A percentile compares a stretch with the other conserved stretches of the same genome.
phyloP scores from a whole-genome alignment of 306 rosid species.

The Albizia julibrissin region DNA sequence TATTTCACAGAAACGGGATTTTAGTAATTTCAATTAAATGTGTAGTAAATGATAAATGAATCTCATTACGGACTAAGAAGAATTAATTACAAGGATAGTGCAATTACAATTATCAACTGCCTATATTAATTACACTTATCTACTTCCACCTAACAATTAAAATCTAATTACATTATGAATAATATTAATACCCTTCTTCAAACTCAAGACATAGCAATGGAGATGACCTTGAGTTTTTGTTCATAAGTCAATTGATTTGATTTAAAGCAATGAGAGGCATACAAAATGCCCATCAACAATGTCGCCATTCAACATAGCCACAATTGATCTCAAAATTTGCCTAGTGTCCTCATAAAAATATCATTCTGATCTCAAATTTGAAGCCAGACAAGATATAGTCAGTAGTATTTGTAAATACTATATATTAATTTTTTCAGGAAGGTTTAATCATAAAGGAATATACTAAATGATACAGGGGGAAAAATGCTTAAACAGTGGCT shows the following conservation, averaged over 20 bases:
- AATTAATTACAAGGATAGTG: background rate
- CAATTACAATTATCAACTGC: background rate
- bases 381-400: too few relatives aligned
- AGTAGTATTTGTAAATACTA: too few relatives aligned
- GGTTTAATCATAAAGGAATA: background rate
- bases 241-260: background rate
- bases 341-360: background rate
- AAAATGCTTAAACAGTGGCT: background rate
- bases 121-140: background rate
- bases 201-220: background rate
- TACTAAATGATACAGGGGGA: background rate
- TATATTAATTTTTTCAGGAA: too few relatives aligned
- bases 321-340: background rate
- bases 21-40: background rate
- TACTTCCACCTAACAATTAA: background rate
- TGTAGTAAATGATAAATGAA: background rate
- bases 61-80: background rate
- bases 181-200: background rate
- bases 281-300: background rate
- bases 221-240: too few relatives aligned
- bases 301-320: too few relatives aligned
- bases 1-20: slow-evolving; percentile 29
- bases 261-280: background rate
- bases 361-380: background rate
- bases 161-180: background rate